These are phyloP conservation scores for Pleoardoris graminearum DNA, from an alignment of 2,329 filamentous ascomycete species.

Conservation along the genomic window DNA sequence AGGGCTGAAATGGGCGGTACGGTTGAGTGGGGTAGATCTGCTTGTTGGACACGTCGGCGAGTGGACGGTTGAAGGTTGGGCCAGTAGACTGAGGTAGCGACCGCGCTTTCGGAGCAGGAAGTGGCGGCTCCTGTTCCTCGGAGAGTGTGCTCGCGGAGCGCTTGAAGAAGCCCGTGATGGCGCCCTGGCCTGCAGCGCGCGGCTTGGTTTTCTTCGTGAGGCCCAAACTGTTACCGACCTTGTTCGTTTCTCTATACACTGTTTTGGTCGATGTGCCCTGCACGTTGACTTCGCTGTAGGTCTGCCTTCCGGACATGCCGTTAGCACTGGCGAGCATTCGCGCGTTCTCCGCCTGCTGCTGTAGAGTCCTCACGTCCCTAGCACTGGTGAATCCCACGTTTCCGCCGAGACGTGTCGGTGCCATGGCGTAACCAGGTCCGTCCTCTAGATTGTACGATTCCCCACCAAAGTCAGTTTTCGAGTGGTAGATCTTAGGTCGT, in stretches of 20 bases:
- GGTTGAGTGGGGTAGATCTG: slow-evolving; percentile 12
- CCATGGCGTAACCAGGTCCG: slow-evolving; percentile 31
- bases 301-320: slow-evolving; percentile 19
- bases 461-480: slow-evolving; percentile 9
- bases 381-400: slow-evolving; percentile 47
- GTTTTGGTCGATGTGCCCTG: slow-evolving; percentile 16
- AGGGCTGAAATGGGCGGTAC: slow-evolving; percentile 25
- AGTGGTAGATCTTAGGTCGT: slow-evolving; percentile 30
- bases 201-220: slow-evolving; percentile 35
- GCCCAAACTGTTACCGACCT: background rate
- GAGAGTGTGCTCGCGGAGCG: slow-evolving; percentile 28
- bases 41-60: slow-evolving; percentile 42
- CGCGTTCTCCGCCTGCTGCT: slow-evolving; percentile 42
- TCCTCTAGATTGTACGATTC: slow-evolving; percentile 38
- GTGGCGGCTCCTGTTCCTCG: slow-evolving; percentile 15
- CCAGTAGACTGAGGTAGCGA: background rate
- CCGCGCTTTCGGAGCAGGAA: background rate
- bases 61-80: slow-evolving; percentile 18
- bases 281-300: slow-evolving; percentile 33
- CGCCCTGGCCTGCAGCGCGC: slow-evolving; percentile 54
- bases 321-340: slow-evolving; percentile 28
- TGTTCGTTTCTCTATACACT: slow-evolving; percentile 11
- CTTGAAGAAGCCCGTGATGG: slow-evolving; percentile 58
- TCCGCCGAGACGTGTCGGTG: slow-evolving; percentile 25
- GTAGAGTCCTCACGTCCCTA: slow-evolving; percentile 41